Evolutionary conservation across 257 asterid species (phyloP), one percentile per base, ranked within the genome.

Genomic region (Dorcoceras hygrometricum): DNA sequence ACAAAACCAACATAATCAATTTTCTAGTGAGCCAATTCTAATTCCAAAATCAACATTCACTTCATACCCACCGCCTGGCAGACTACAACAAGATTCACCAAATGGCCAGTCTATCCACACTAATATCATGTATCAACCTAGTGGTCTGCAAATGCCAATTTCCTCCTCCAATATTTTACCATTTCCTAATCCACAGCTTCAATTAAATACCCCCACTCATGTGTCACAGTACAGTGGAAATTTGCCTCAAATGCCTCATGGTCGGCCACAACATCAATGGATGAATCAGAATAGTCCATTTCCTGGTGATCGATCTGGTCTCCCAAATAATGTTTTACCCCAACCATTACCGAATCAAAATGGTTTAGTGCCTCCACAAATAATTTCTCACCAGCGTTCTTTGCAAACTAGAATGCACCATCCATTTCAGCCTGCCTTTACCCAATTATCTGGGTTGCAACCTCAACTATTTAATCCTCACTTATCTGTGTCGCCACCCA

Each of bases 81-180:
- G 84, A 74, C 79, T 88, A 69, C 88, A 80, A 53, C 95, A 90
- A 70, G 89, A 87, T 77, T 86, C 96, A 55, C 87, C 93, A 60
- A 81, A 68, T 71, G 81, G 71, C 78, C 85, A 71, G 60, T 64
- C 80, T 69, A 71, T 59, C 73, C 82, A 76, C 51, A 72, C 76
- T 9, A 80, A 82, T 71, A 56, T 76, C 74, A 75, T 81, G 24
- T 75, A 83, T 59, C 87, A 56, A 48, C 76, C 82, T 1, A 63
- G 85, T 39, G 85, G 84, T 23, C 80, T 66, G 54, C 86, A 78
- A 65, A 63, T 80, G 65, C 86, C 86, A 20, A 78, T 69, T 50
- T 62, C 88, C 56, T 85, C 89, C 5, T 66, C 89, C 25, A 85
- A 80, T 75, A 71, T 78, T 28, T 71, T 95, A 63, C 76, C 88